Evolutionary conservation across 306 rosid genomes (phyloP).

Genomic region (Cercis canadensis): DNA sequence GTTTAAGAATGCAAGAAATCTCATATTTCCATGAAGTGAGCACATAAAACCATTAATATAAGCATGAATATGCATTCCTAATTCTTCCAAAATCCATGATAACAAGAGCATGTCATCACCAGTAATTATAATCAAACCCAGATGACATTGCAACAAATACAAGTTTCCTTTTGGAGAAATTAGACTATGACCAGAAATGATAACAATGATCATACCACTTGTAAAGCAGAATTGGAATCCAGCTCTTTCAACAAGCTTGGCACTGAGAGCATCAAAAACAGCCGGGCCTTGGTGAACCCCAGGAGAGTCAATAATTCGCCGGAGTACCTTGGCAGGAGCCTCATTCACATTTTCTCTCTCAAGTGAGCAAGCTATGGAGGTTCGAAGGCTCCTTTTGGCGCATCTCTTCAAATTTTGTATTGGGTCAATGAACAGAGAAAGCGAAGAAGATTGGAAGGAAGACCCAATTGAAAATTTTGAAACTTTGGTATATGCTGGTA

Average conservation of each 20-base stretch:
- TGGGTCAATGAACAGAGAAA: not conserved
- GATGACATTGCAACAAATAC: not conserved
- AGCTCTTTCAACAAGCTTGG: constrained; percentile 73
- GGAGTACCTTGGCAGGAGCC: constrained; percentile 61
- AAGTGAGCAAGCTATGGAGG: constrained; percentile 37
- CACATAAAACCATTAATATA: too few species aligned
- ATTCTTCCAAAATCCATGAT: constrained; percentile 75
- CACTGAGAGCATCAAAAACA: constrained; percentile 87
- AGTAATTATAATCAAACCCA: too few species aligned
- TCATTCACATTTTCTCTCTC: constrained; percentile 27
- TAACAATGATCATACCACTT: constrained; percentile 54
- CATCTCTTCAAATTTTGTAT: not conserved
- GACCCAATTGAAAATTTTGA: not conserved
- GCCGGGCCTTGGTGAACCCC: constrained; percentile 90
- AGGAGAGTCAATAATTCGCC: constrained; percentile 56
- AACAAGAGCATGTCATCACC: constrained; percentile 84
- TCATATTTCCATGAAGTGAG: not conserved
- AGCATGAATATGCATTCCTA: constrained; percentile 45
- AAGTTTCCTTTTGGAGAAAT: not conserved
- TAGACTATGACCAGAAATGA: not conserved
- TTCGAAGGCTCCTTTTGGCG: constrained; percentile 1
- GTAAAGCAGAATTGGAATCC: constrained; percentile 81
- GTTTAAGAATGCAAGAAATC: not conserved
- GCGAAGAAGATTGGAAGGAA: not conserved
- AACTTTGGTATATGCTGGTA: not conserved